Evolutionary conservation across 441 rosid species (phyloP), one percentile per base, ranked within the genome.

Genomic region (Melastoma candidum): DNA sequence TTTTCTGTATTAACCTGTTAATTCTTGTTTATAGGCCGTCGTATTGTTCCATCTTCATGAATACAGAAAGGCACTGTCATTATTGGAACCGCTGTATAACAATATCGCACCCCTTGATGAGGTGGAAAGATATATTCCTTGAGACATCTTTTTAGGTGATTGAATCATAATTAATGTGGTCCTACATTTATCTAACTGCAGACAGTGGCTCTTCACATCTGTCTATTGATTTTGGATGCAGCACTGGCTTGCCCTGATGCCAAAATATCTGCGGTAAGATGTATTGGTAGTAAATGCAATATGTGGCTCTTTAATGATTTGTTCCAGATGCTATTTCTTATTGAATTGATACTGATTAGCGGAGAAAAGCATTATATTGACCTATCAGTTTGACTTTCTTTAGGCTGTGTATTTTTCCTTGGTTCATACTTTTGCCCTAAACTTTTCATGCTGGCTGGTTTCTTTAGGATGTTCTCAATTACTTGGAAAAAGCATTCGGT

Each of bases 11-110:
- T 3, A 1, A 2, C 41, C 0, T 32, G 41, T 32, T 17, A 8
- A 32, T 32, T 32, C 41, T 32, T 6, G 41, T 60, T 44, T 77
- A 48, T 57, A 94, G 99, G 99, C 99, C 0, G 79, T 87, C 66
- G 70, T 81, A 50, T 90, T 95, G 96, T 90, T 85, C 70, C 97
- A 90, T 70, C 95, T 90, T 57, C 85, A 84, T 59, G 94, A 94
- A 64, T 83, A 80, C 69, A 51, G 73, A 13, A 90, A 84, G 75
- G 85, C 92, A 4, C 74, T 85, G 54, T 83, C 95, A 52, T 67
- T 90, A 74, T 66, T 90, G 57, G 87, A 79, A 72, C 95, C 99
- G 44, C 50, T 94, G 63, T 87, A 74, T 69, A 79, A 66, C 63
- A 90, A 87, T 63, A 90, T 94, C 11, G 77, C 68, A 62, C 92